Conservation (phyloP, 1,284 basidiomycete genomes). For the Leucoagaricus sp. region DNA sequence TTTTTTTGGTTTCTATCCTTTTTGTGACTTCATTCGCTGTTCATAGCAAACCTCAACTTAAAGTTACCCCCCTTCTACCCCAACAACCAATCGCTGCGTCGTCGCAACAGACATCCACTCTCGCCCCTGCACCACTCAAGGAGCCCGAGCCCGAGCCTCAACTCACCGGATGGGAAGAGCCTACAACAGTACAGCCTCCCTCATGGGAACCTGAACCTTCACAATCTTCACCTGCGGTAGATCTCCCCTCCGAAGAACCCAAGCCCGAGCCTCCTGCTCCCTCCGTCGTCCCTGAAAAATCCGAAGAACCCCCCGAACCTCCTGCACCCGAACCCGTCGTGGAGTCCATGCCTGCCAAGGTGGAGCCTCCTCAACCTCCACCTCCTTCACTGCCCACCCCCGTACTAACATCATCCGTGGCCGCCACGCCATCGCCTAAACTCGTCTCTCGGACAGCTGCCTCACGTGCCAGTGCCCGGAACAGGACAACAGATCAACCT, state of each 20-base stretch:
- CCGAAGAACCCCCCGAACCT: constrained; percentile 18
- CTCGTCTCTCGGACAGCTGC: constrained; percentile 45
- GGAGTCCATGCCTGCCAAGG: constrained; percentile 28
- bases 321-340: constrained; percentile 35
- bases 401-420: constrained; percentile 17
- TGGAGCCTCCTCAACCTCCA: constrained; percentile 27
- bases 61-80: constrained; percentile 43
- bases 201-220: constrained; percentile 74
- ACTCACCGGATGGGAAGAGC: constrained; percentile 66
- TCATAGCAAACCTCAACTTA: constrained; percentile 51
- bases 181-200: constrained; percentile 69
- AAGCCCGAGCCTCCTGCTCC: constrained; percentile 16
- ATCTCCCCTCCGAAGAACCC: constrained; percentile 23
- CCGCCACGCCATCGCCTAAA: constrained; percentile 44
- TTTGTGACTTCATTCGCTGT: constrained; percentile 9
- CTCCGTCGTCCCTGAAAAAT: constrained; percentile 18
- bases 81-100: constrained; percentile 33
- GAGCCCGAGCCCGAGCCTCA: constrained; percentile 37
- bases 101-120: constrained; percentile 27
- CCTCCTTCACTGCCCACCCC: constrained; percentile 27
- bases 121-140: constrained; percentile 28
- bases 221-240: constrained; percentile 30
- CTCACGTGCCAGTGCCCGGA: constrained; percentile 57
- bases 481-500: constrained; percentile 71
- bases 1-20: constrained; percentile 7